These are phyloP conservation scores for Gentiana straminea DNA, from an alignment of 257 asterid genomes.

Conservation along the genomic window DNA sequence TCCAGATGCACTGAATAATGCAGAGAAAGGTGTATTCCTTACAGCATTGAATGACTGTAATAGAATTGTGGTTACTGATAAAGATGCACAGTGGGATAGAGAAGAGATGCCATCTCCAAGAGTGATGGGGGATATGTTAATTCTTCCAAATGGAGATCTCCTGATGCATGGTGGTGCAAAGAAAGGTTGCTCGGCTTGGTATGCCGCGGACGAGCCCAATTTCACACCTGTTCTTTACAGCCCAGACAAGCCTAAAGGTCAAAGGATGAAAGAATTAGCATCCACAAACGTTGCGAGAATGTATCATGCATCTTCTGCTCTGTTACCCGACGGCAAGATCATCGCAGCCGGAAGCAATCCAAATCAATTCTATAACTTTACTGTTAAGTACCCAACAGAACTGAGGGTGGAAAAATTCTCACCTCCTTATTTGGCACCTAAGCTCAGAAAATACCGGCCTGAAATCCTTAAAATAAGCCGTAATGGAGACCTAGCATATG, in stretches of 20 bases:
- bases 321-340: slow-evolving; percentile 56
- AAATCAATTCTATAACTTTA: slow-evolving; percentile 36
- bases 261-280: slow-evolving; percentile 37
- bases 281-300: slow-evolving; percentile 52
- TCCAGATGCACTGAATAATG: slow-evolving; percentile 28
- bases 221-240: slow-evolving; percentile 46
- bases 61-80: slow-evolving; percentile 24
- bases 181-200: slow-evolving; percentile 76
- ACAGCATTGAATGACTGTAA: slow-evolving; percentile 63
- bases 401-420: slow-evolving; percentile 69
- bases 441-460: slow-evolving; percentile 25
- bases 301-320: slow-evolving; percentile 63
- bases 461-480: slow-evolving; percentile 8
- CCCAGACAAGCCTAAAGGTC: slow-evolving; percentile 30
- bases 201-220: slow-evolving; percentile 52
- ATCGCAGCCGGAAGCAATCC: slow-evolving; percentile 81
- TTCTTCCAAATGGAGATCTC: slow-evolving; percentile 67
- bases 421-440: slow-evolving; percentile 66
- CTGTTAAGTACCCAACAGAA: slow-evolving; percentile 46
- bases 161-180: slow-evolving; percentile 55
- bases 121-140: slow-evolving; percentile 68
- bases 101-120: slow-evolving; percentile 74
- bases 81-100: slow-evolving; percentile 39
- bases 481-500: slow-evolving; percentile 29
- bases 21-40: slow-evolving; percentile 40